Percentiles rank a stretch among this genome's conserved stretches.
Evolutionary conservation across 2,329 filamentous ascomycete species (phyloP).

Genomic region (Ceratocystis colombiana): DNA sequence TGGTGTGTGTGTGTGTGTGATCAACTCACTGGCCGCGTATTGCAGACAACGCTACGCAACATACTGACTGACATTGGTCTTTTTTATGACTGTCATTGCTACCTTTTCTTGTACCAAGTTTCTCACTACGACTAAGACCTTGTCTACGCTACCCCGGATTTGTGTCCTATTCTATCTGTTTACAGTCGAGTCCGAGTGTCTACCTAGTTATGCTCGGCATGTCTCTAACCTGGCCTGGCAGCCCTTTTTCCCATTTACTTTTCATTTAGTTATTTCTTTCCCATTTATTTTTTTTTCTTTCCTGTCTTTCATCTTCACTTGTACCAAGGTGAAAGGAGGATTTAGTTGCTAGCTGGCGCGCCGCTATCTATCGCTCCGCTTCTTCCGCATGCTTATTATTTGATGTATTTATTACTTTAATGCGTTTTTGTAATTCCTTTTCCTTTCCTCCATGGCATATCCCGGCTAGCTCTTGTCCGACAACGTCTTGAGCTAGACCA

Average conservation of each 20-base stretch:
- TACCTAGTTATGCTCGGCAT: neutral
- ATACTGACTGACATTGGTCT: too few species aligned
- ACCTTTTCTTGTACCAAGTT: too few species aligned
- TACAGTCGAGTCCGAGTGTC: neutral
- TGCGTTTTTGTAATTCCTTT: neutral
- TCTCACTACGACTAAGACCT: neutral
- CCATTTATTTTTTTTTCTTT: too few species aligned
- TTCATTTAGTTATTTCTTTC: too few species aligned
- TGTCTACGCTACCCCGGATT: neutral
- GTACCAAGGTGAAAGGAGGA: neutral
- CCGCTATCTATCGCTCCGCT: neutral
- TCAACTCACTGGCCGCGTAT: too few species aligned
- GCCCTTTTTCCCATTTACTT: too few species aligned
- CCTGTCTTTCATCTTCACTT: too few species aligned
- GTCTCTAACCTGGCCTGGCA: neutral
- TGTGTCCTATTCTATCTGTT: neutral
- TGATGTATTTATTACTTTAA: neutral
- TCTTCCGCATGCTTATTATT: neutral
- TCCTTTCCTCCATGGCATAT: neutral
- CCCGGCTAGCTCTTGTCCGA: constrained; percentile 1
- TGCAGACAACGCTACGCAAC: too few species aligned
- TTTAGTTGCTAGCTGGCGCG: neutral
- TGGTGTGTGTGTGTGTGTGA: too few species aligned
- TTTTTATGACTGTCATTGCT: too few species aligned
- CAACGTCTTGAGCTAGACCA: neutral